Base-by-base conservation (phyloP, 208 protist genomes). In the Phytomonas francai region DNA sequence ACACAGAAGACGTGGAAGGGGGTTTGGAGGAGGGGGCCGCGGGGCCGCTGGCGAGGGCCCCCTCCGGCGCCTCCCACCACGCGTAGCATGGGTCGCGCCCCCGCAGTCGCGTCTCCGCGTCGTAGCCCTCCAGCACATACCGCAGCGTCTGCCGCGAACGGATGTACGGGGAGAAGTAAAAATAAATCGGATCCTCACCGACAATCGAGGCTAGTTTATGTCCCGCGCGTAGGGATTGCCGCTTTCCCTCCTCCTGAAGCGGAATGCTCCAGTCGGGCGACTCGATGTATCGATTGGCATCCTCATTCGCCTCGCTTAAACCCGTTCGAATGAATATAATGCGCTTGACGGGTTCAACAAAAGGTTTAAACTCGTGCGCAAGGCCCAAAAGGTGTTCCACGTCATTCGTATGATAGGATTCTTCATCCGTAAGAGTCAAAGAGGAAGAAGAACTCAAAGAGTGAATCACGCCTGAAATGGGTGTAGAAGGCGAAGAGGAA, bases 131-230 rank as follows among this genome's bases (percentile, higher is more conserved):
- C 69, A 95, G 59, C 33, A 93, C 69, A 42, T 89, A 84, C 27
- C 78, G 77, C 72, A 93, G 77, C 30, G 78, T 84, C 76, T 95
- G 85, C 16, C 87, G 76, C n/a, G 82, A 81, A 36, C 95, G 91
- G 25, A 86, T 71, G 73, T 93, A 97, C 9, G 95, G 95, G 1
- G 92, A 97, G 60, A 94, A 87, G 74, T 95, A 97, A 77, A 96
- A 92, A 66, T 95, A 87, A 0, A 93, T 79, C 7, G 82, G 80
- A 51, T 95, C 91, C 33, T 90, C 71, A 0, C 88, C 86, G 4
- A 95, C 65, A 28, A 95, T 57, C 57, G 85, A 77, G 1, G 83
- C 81, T n/a, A 98, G 65, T 45, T 80, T 67, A 14, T 73, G 69
- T 0, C 95, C 95, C 7, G 91, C 81, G 30, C 70, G 69, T 25